Percentiles rank a stretch among this genome's conserved stretches.
These are phyloP conservation scores for Rhodotorula sp. DNA, from an alignment of 1,284 basidiomycete species.

Conservation along the genomic window DNA sequence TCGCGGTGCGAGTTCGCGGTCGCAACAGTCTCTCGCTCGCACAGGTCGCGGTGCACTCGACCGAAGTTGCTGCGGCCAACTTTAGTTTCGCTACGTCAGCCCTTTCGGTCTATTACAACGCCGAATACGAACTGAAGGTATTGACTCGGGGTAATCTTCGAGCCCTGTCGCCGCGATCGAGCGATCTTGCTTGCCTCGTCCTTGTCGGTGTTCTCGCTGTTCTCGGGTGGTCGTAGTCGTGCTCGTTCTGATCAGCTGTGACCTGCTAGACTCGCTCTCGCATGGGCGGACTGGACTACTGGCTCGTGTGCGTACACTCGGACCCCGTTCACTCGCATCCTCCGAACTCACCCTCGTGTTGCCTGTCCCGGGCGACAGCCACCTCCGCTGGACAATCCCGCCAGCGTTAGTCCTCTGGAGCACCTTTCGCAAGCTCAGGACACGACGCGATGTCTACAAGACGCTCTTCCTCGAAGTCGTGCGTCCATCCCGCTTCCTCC, in stretches of 20 bases:
- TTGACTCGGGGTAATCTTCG: neutral
- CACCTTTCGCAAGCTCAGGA: conserved; percentile 25
- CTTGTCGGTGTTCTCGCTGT: neutral
- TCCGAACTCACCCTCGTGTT: neutral
- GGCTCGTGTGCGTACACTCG: conserved; percentile 18
- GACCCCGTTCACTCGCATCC: neutral
- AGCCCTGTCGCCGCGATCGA: neutral
- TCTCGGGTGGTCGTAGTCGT: neutral
- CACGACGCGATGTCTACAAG: conserved; percentile 33
- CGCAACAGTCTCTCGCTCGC: no score
- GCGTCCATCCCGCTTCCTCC: neutral
- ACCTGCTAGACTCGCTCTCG: no score
- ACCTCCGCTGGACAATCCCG: conserved; percentile 36
- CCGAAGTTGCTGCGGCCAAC: no score
- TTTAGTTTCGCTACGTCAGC: no score
- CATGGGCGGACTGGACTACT: conserved; percentile 30
- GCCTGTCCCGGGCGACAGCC: conserved; percentile 8
- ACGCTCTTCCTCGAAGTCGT: conserved; percentile 26
- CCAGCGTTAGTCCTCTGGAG: conserved; percentile 30
- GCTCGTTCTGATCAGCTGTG: neutral
- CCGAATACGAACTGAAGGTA: neutral
- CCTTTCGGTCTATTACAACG: no score
- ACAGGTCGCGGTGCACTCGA: no score
- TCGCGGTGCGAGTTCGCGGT: no score
- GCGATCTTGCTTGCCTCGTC: neutral